Percentiles rank a stretch among this genome's conserved stretches.
phyloP scores from a whole-genome alignment of 345 rosid genomes.

The Eucalyptus globulus region DNA sequence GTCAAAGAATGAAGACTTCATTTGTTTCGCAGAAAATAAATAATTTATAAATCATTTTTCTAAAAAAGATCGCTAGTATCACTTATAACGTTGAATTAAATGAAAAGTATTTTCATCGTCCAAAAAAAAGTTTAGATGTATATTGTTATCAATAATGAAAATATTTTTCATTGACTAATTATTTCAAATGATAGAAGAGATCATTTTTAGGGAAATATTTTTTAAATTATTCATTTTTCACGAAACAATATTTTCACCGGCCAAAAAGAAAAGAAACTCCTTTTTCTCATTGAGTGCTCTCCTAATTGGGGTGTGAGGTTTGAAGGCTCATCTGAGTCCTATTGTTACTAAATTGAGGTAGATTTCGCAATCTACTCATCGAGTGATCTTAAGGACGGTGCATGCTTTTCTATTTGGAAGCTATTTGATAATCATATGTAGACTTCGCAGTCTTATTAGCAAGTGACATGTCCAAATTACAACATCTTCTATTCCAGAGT shows the following conservation, averaged over 20 bases:
- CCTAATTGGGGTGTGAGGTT: not conserved
- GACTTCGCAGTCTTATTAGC: not conserved
- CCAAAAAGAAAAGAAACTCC: not conserved
- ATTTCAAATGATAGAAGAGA: too few relatives aligned
- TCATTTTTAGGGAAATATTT: too few relatives aligned
- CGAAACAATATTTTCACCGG: fast-evolving
- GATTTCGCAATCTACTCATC: not conserved
- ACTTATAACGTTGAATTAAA: not conserved
- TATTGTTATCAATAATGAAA: too few relatives aligned
- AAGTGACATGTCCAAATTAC: not conserved
- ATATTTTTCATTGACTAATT: too few relatives aligned
- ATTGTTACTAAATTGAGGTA: not conserved
- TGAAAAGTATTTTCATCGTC: too few relatives aligned
- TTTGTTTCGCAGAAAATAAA: too few relatives aligned
- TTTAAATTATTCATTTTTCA: too few relatives aligned
- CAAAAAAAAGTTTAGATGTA: fast-evolving
- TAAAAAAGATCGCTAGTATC: not conserved
- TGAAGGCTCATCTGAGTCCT: not conserved
- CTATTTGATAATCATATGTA: not conserved
- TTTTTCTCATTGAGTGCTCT: not conserved
- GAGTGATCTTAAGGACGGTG: not conserved
- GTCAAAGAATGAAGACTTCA: not conserved
- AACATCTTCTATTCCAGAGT: not conserved
- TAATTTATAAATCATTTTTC: too few relatives aligned
- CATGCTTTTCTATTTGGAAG: not conserved